Base-by-base conservation (phyloP, 169 alveolate species). In the Eimeria maxima region DNA sequence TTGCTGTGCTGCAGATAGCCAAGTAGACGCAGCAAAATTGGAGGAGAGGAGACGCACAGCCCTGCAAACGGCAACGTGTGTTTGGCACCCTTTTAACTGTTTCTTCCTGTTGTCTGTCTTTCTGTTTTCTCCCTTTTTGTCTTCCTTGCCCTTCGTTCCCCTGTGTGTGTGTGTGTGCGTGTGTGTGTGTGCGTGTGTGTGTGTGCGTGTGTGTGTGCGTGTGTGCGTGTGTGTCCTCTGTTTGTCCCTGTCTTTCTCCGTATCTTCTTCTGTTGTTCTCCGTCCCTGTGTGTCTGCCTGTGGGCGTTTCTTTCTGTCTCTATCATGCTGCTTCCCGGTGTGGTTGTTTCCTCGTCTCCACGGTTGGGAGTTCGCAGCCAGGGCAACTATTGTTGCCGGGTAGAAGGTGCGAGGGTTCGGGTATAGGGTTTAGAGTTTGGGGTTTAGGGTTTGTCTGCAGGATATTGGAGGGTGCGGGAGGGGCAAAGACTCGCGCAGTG, bases 401-500 rank as follows among this genome's bases (percentile, higher is more conserved):
- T 18, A 57, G 20, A 69, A 22, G 80, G 80, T 20, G 24, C 22
- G 22, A 22, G 80, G 80, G 24, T 69, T 69, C 24, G 60, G 88
- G 60, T 44, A 44, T 20, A 42, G 63, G 88, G 88, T 78, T 78
- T 78, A 78, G 88, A 65, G 88, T 78, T 78, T 42, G 45, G 88
- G 88, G 88, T 78, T 69, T 69, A 69, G 80, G 73, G 67, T 57
- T 57, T 57, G 67, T 44, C 20, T 84, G 95, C 45, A 92, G 84
- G 20, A 63, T 84, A 67, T 50, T 92, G 33, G 95, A 92, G 29
- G 95, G 95, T 57, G 95, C 95, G 1, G 95, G 95, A 4, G 95
- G 95, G 42, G 63, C 95, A 33, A 63, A 86, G 55, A 92, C 95
- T 69, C 63, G 87, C 71, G 91, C 87, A 42, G 91, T 92, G 71